Conservation (phyloP, 495 filamentous ascomycete genomes). For the Elaphomyces granulatus region DNA sequence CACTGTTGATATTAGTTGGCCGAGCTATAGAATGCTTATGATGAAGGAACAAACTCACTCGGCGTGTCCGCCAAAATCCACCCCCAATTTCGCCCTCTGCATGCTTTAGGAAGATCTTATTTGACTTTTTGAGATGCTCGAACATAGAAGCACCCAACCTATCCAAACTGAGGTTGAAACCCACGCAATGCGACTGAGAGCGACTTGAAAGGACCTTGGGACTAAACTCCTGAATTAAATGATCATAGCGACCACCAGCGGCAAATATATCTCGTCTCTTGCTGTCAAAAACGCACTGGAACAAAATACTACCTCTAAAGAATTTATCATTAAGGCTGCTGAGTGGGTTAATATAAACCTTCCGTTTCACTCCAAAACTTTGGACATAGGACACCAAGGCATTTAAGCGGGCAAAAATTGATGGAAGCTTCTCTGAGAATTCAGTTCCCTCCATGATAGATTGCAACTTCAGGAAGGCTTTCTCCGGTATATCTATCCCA, state of each 20-base stretch:
- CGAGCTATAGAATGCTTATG: background rate
- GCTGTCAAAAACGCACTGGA: constrained; percentile 80
- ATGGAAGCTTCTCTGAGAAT: constrained; percentile 47
- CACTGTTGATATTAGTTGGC: constrained; percentile 37
- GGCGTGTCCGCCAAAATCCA: constrained; percentile 45
- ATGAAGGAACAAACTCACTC: too few species aligned
- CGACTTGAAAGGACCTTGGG: constrained; percentile 26
- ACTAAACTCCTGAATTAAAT: constrained; percentile 46
- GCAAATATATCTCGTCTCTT: constrained; percentile 80
- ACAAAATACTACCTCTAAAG: constrained; percentile 75
- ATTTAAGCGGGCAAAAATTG: constrained; percentile 65
- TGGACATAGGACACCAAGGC: constrained; percentile 62
- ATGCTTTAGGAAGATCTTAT: constrained; percentile 56
- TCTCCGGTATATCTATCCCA: constrained; percentile 48
- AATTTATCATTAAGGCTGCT: constrained; percentile 87
- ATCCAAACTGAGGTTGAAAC: constrained; percentile 86
- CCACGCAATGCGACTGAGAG: constrained; percentile 56
- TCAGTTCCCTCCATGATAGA: constrained; percentile 57
- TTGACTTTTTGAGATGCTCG: constrained; percentile 42
- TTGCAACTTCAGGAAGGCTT: constrained; percentile 58
- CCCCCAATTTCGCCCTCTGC: constrained; percentile 27
- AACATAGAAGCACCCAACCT: constrained; percentile 53
- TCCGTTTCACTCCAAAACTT: constrained; percentile 56
- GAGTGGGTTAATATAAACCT: constrained; percentile 73
- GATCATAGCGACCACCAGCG: constrained; percentile 86